phyloP scores from a whole-genome alignment of 345 rosid genomes.

The Mercurialis annua region DNA sequence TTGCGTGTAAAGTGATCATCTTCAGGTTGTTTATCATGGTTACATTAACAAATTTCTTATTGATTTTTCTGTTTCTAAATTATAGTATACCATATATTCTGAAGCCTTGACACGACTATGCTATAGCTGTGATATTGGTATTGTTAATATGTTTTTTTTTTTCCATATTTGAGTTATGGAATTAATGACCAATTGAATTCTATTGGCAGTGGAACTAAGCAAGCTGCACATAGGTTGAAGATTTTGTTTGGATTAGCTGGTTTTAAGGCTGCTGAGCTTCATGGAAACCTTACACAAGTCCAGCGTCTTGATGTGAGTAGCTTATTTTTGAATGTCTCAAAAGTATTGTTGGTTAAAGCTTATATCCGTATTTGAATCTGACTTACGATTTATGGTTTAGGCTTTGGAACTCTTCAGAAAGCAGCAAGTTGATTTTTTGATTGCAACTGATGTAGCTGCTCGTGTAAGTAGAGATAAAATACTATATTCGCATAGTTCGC shows the following conservation, averaged over 20 bases:
- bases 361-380: slow-evolving; percentile 5
- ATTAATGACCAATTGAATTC: slow-evolving; percentile 15
- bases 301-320: slow-evolving; percentile 91
- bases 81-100: background rate
- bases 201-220: slow-evolving; percentile 83
- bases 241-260: slow-evolving; percentile 86
- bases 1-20: slow-evolving; percentile 75
- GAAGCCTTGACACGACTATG: background rate
- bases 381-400: slow-evolving; percentile 37
- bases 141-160: background rate
- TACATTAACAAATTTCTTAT: background rate
- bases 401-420: slow-evolving; percentile 91
- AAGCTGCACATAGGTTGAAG: slow-evolving; percentile 92
- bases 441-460: slow-evolving; percentile 97
- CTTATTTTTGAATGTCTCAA: slow-evolving; percentile 8
- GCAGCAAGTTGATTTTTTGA: slow-evolving; percentile 85
- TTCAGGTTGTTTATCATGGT: slow-evolving; percentile 55
- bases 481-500: background rate
- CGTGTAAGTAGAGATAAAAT: slow-evolving; percentile 53
- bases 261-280: slow-evolving; percentile 91
- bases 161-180: slow-evolving; percentile 8
- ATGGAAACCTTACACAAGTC: slow-evolving; percentile 94
- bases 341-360: background rate
- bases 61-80: no score
- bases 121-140: background rate